Evolutionary conservation across 805 yeast genomes (phyloP).

Genomic region (Millerozyma acaciae): DNA sequence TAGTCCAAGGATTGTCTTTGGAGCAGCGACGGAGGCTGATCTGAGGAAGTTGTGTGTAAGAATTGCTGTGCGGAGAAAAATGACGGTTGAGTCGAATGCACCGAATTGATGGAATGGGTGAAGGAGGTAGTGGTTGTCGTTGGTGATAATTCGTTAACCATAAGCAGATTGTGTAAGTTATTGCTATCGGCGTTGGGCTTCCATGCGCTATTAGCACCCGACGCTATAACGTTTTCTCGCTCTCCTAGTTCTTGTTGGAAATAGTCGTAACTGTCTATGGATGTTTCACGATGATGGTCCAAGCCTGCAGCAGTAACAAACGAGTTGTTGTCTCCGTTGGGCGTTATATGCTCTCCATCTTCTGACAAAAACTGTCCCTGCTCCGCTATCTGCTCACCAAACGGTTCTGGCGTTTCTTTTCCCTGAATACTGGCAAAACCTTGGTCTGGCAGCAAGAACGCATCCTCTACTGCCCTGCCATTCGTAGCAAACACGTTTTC

Average conservation of each 20-base stretch:
- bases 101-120: conserved; percentile 37
- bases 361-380: too few relatives aligned
- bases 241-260: background rate
- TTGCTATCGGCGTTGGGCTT: too few relatives aligned
- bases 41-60: conserved; percentile 34
- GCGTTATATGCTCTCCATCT: too few relatives aligned
- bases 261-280: background rate
- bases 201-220: too few relatives aligned
- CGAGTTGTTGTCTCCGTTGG: background rate
- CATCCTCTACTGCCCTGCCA: too few relatives aligned
- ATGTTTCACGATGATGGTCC: background rate
- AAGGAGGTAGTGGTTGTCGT: conserved; percentile 42
- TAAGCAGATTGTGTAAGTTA: conserved; percentile 2
- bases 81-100: conserved; percentile 41
- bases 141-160: conserved; percentile 32
- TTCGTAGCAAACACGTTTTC: too few relatives aligned
- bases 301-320: background rate
- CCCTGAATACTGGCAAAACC: too few relatives aligned
- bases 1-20: conserved; percentile 32
- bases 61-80: conserved; percentile 43
- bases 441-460: too few relatives aligned
- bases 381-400: too few relatives aligned
- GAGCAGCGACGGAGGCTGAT: conserved; percentile 26
- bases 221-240: background rate
- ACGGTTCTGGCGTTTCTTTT: too few relatives aligned